A percentile compares a stretch with the other conserved stretches of the same genome.
Evolutionary conservation across 1,284 basidiomycete genomes (phyloP).

Genomic region (Cryptococcus wingfieldii): DNA sequence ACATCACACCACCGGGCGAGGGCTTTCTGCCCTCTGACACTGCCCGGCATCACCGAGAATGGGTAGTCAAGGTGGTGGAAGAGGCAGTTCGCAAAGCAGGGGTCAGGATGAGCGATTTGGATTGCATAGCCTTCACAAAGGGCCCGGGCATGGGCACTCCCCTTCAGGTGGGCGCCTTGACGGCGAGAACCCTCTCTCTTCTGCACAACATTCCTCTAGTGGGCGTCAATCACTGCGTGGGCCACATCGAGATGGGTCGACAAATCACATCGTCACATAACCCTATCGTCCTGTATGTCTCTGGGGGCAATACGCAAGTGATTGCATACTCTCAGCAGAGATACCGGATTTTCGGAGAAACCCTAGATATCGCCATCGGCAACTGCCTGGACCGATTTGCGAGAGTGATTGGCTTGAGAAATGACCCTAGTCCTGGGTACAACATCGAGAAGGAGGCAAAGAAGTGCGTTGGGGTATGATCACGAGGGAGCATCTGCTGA

Average conservation of each 20-base stretch:
- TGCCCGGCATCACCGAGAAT: slow-evolving; percentile 90
- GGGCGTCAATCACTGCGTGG: slow-evolving; percentile 97
- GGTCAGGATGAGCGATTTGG: slow-evolving; percentile 68
- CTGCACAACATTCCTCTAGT: slow-evolving; percentile 88
- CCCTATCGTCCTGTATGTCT: slow-evolving; percentile 96
- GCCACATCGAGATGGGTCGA: slow-evolving; percentile 98
- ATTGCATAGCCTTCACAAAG: slow-evolving; percentile 97
- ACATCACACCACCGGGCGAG: slow-evolving; percentile 95
- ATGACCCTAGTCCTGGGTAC: slow-evolving; percentile 96
- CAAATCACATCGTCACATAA: slow-evolving; percentile 91
- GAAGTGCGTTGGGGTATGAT: slow-evolving; percentile 55
- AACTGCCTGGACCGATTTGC: slow-evolving; percentile 98
- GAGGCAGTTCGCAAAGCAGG: slow-evolving; percentile 72
- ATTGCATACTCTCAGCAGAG: slow-evolving; percentile 96
- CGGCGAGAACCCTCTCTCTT: slow-evolving; percentile 87
- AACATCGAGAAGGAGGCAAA: slow-evolving; percentile 97
- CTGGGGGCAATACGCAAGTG: slow-evolving; percentile 98
- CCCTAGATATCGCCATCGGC: slow-evolving; percentile 96
- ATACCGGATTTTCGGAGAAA: slow-evolving; percentile 98
- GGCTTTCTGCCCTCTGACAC: slow-evolving; percentile 96
- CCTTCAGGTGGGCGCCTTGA: slow-evolving; percentile 87
- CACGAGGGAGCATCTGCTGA: slow-evolving; percentile 1
- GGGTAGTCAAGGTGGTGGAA: slow-evolving; percentile 78
- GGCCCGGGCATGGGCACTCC: slow-evolving; percentile 99
- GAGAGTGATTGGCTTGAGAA: slow-evolving; percentile 88